Base-by-base conservation (phyloP, 1,284 basidiomycete genomes). In the Sanguinoderma infundibulare region DNA sequence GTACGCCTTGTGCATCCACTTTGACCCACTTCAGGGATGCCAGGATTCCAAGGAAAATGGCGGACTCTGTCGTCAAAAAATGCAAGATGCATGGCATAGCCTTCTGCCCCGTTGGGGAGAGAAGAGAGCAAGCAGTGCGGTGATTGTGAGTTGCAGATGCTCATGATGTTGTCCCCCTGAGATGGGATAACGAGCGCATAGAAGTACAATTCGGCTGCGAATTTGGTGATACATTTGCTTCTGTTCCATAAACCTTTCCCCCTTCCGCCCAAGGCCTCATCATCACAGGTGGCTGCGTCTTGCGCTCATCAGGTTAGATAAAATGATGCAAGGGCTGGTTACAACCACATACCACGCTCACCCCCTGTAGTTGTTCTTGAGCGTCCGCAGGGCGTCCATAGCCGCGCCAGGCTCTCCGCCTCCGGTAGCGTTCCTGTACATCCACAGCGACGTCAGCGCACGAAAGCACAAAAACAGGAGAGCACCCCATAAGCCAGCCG, bases 321-420 rank as follows among this genome's bases (percentile, higher is more conserved):
- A 30, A 39, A 30, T 12, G 22, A 17, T 10, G 22, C 9, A 55
- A 9, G 39, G 39, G 3, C 28, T 10, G 40, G 26, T 22, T 22
- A 46, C 26, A n/a, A 17, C 52, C 55, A 62, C 56, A 53, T 39
- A 61, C 65, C 59, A 15, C 36, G 57, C 70, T 77, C 67, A 84
- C 74, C 86, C 88, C 72, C 79, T 79, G 77, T 87, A 92, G 62
- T 83, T 82, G 74, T 98, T 98, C 86, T 98, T 98, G 81, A 89
- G 80, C 57, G 90, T 85, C 55, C 96, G 80, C 53, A 98, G 78
- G 55, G 82, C 81, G 63, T 84, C 83, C 87, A 98, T 95, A 40
- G 92, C 81, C 7, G 78, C 79, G 53, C 82, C 79, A 6, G 83
- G 73, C n/a, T 83, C 75, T 5, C 79, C 77, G 35, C 77, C 78